Evolutionary conservation across 495 filamentous ascomycete species (phyloP).

Genomic region (Podospora bellae-mahoneyi): DNA sequence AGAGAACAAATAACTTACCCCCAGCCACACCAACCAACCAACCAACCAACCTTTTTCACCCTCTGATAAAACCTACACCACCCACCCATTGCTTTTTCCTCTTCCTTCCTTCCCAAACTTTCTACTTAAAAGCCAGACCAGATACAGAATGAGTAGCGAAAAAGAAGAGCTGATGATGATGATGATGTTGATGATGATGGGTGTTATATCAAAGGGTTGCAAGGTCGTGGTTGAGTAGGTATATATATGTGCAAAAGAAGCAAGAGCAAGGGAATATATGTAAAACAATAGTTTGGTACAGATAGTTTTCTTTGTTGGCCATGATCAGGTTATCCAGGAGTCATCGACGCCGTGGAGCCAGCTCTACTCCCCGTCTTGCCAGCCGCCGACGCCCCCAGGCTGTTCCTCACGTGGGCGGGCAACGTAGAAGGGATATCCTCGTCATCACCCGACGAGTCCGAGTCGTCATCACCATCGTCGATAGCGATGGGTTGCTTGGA

Average conservation of each 20-base stretch:
- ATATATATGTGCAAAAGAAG: not conserved
- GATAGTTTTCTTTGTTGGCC: too few relatives aligned
- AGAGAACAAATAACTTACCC: not conserved
- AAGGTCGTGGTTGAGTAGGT: too few relatives aligned
- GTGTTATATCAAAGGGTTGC: too few relatives aligned
- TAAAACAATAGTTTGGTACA: too few relatives aligned
- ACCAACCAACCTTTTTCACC: not conserved
- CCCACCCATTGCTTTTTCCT: not conserved
- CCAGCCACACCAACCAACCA: not conserved
- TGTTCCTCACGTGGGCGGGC: slow-evolving; percentile 29
- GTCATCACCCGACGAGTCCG: slow-evolving; percentile 32
- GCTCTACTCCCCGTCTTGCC: slow-evolving; percentile 6
- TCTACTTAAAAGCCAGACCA: not conserved
- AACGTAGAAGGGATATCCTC: slow-evolving; percentile 43
- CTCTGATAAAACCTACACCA: not conserved
- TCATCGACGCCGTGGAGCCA: slow-evolving; percentile 6
- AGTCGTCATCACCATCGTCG: slow-evolving; percentile 21
- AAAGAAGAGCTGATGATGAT: not conserved
- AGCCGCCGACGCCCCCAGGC: slow-evolving; percentile 5
- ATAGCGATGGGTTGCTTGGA: not conserved
- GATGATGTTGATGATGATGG: not conserved
- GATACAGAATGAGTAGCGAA: not conserved
- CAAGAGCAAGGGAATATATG: too few relatives aligned
- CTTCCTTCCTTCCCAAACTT: not conserved
- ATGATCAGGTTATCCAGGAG: not conserved